phyloP scores from a whole-genome alignment of 2,329 filamentous ascomycete species.

The Talaromyces sp. region DNA sequence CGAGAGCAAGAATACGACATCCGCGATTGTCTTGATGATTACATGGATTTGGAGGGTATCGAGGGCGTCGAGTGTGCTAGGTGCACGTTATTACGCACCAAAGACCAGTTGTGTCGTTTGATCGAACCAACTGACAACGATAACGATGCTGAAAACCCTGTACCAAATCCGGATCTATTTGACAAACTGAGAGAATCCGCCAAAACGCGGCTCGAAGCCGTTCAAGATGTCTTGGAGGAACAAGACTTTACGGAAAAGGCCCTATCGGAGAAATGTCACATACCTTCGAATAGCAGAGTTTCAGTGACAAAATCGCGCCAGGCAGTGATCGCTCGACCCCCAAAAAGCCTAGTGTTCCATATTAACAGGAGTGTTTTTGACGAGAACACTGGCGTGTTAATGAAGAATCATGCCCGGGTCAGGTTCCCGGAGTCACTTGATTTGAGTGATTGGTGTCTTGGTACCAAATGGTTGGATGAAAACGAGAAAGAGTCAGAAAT shows the following conservation, averaged over 20 bases:
- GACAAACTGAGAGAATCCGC: conserved; percentile 39
- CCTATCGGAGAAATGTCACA: conserved; percentile 60
- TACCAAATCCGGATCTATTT: conserved; percentile 23
- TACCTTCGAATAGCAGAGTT: conserved; percentile 63
- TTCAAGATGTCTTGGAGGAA: conserved; percentile 68
- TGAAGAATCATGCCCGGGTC: conserved; percentile 79
- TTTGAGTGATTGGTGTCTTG: conserved; percentile 79
- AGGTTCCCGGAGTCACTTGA: conserved; percentile 71
- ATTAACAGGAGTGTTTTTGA: conserved; percentile 91
- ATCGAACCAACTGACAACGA: conserved; percentile 39
- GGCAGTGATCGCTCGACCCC: conserved; percentile 76
- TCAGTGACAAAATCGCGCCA: conserved; percentile 85
- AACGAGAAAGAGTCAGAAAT: conserved; percentile 51
- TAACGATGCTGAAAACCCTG: conserved; percentile 16
- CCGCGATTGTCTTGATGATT: conserved; percentile 75
- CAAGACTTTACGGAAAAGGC: conserved; percentile 74
- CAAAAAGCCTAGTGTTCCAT: conserved; percentile 76
- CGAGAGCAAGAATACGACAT: conserved; percentile 63
- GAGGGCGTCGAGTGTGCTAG: conserved; percentile 87
- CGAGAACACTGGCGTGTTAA: conserved; percentile 70
- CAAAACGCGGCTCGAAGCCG: conserved; percentile 55
- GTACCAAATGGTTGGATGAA: conserved; percentile 42
- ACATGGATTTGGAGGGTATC: conserved; percentile 78
- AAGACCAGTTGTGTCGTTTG: conserved; percentile 49
- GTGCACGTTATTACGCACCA: conserved; percentile 68